Base-by-base conservation (phyloP, 2,329 filamentous ascomycete species). In the Claviceps purpurea region DNA sequence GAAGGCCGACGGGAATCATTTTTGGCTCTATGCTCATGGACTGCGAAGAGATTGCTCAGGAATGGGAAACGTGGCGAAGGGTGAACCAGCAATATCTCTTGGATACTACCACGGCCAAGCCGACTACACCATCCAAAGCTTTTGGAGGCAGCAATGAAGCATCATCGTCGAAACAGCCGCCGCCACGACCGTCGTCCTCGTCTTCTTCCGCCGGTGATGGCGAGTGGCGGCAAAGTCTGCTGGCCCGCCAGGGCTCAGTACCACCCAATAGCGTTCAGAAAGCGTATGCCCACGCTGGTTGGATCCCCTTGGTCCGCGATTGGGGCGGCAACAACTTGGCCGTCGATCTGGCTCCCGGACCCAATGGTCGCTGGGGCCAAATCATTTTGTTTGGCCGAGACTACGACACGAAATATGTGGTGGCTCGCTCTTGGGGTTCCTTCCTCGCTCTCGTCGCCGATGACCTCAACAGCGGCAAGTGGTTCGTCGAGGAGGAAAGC, bases 291-390 rank as follows among this genome's bases (percentile, higher is more conserved):
- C 91, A 98, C 68, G 84, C 89, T 2, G 86, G 84, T 50, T 98
- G 93, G 93, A 96, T 98, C 59, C 91, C 93, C 50, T 74, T 98
- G 38, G 91, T 90, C 54, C 87, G 93, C 60, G 93, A 98, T 68
- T 98, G 93, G 93, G 93, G 93, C 66, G 93, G 93, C 68, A 98
- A 98, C 78, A 94, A 95, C 73, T 76, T 98, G 62, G 91, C 90
- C 18, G 81, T 96, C 47, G 93, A 98, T 68, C 75, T 98, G 54
- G 88, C 90, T 6, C 93, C 93, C 22, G 93, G 93, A 2, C 88
- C 91, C 10, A 79, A 80, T 47, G 93, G 93, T 41, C 86, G 84
- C 65, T 98, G 93, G 91, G 93, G 93, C 51, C 93, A 98, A 67
- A 82, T 98, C 58, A 95, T 98, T 62, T 78, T 98, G 56, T 96